Conservation (phyloP, 1,139 yeast species). For the Schizosaccharomyces versatilis region DNA sequence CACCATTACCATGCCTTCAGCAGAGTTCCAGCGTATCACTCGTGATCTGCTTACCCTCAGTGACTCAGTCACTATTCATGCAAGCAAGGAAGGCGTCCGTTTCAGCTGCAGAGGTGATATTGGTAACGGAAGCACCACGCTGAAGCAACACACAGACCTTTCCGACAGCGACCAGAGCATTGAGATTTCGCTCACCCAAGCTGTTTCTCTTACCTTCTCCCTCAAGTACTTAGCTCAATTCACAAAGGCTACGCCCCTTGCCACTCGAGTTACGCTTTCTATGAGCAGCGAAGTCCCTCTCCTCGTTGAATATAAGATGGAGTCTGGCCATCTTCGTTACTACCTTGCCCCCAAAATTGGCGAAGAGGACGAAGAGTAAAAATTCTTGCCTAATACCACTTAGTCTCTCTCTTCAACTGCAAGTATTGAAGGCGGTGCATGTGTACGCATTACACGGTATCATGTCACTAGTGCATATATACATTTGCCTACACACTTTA, state of each 20-base stretch:
- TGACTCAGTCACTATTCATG: constrained; percentile 67
- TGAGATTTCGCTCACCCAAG: constrained; percentile 57
- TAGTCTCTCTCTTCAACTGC: background rate
- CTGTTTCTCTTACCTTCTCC: constrained; percentile 78
- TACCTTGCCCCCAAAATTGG: constrained; percentile 94
- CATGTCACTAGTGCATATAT: too few relatives aligned
- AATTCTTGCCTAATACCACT: background rate
- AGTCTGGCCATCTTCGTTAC: constrained; percentile 84
- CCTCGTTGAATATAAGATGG: constrained; percentile 72
- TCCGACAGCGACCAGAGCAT: constrained; percentile 49
- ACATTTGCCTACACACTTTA: too few relatives aligned
- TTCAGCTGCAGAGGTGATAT: constrained; percentile 82
- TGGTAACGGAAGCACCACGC: constrained; percentile 68
- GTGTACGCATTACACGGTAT: too few relatives aligned
- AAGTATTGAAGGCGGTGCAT: too few relatives aligned
- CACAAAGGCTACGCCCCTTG: constrained; percentile 68
- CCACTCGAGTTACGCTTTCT: constrained; percentile 57
- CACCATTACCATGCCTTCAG: constrained; percentile 65
- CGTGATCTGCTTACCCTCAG: constrained; percentile 70
- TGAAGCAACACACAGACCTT: constrained; percentile 65
- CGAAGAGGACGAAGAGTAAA: constrained; percentile 28
- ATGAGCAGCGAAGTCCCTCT: constrained; percentile 88
- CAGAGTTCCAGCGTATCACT: constrained; percentile 72
- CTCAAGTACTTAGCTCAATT: constrained; percentile 75
- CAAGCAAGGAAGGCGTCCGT: constrained; percentile 80